Evolutionary conservation across 176 grass and related monocot species (phyloP).

Genomic region (Canna indica): DNA sequence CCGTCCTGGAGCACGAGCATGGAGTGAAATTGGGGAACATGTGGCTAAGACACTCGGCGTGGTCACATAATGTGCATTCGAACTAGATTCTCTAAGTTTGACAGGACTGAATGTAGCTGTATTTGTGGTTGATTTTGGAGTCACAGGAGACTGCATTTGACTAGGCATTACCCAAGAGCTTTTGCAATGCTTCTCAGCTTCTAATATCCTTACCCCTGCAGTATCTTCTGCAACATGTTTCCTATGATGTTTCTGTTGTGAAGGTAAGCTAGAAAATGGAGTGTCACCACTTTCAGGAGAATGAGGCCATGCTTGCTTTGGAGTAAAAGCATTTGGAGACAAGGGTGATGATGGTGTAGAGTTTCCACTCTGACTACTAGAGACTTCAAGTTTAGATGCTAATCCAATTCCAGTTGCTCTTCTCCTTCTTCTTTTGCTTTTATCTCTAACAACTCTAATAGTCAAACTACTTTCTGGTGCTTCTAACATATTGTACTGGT

Average conservation of each 20-base stretch:
- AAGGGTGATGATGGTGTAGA: constrained; percentile 76
- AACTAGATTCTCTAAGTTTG: constrained; percentile 16
- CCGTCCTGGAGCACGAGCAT: constrained; percentile 70
- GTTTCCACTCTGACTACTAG: constrained; percentile 89
- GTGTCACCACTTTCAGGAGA: constrained; percentile 9
- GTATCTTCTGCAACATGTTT: constrained; percentile 26
- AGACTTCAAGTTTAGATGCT: constrained; percentile 72
- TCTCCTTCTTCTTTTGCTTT: constrained; percentile 49
- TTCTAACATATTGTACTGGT: constrained; percentile 19
- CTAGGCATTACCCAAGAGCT: constrained; percentile 17
- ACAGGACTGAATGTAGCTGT: constrained; percentile 1
- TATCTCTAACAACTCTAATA: constrained; percentile 56
- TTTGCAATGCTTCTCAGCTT: constrained; percentile 22
- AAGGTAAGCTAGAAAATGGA: constrained; percentile 28
- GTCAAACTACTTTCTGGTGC: constrained; percentile 50
- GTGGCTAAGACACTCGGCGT: constrained; percentile 18
- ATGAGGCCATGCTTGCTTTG: constrained; percentile 41
- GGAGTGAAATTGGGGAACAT: constrained; percentile 40
- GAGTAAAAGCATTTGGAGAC: constrained; percentile 53
- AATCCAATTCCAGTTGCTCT: constrained; percentile 35
- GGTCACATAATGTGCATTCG: neutral
- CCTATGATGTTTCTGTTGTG: constrained; percentile 32
- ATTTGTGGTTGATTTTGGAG: constrained; percentile 26
- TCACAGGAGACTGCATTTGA: constrained; percentile 30
- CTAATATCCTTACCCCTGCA: constrained; percentile 24